phyloP scores from a whole-genome alignment of 495 filamentous ascomycete genomes.

The Niebla homalea region DNA sequence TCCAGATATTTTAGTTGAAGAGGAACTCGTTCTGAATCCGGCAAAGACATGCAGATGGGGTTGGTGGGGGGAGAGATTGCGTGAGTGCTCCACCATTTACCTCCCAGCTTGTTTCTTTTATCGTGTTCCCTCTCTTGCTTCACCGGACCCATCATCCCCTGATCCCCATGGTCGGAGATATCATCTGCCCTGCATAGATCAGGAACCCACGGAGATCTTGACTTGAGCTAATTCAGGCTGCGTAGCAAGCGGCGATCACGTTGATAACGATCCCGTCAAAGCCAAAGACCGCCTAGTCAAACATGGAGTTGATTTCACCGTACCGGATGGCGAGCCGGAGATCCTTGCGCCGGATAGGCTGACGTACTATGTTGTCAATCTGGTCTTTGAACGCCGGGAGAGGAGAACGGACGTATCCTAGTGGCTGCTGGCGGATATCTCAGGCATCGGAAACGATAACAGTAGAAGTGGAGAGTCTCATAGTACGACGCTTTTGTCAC shows the following conservation, averaged over 20 bases:
- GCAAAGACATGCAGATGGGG: conserved; percentile 1
- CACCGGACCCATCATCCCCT: too few relatives aligned
- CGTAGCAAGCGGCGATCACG: background rate
- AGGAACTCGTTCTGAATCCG: conserved; percentile 6
- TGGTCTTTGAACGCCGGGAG: background rate
- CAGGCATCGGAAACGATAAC: too few relatives aligned
- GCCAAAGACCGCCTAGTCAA: background rate
- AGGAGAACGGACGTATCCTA: too few relatives aligned
- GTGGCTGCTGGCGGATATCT: too few relatives aligned
- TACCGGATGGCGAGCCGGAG: background rate
- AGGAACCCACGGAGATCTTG: too few relatives aligned
- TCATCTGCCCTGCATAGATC: too few relatives aligned
- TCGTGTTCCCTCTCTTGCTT: too few relatives aligned
- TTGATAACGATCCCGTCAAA: background rate
- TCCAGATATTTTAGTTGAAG: background rate
- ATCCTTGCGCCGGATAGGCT: background rate
- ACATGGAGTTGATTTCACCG: background rate
- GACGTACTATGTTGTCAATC: background rate
- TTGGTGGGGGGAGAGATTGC: conserved; percentile 6
- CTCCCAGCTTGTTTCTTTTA: too few relatives aligned
- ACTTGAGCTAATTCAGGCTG: background rate
- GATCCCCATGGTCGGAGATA: too few relatives aligned
- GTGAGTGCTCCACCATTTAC: background rate
- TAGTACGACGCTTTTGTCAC: too few relatives aligned
- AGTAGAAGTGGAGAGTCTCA: too few relatives aligned